Conservation (phyloP, 495 filamentous ascomycete species). For the Aspergillus avenaceus region DNA sequence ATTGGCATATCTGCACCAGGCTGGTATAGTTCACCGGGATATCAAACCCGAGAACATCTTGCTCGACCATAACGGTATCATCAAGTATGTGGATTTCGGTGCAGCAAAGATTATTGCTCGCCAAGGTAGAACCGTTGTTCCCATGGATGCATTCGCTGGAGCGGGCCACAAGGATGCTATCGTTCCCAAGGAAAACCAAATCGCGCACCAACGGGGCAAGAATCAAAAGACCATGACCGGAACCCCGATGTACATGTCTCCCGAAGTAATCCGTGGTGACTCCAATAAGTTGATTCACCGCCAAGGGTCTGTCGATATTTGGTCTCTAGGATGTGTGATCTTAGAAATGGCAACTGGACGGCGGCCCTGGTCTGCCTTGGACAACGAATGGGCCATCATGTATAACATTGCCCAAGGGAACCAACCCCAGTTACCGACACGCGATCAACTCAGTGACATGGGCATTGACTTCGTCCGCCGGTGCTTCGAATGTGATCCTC, state of each 20-base stretch:
- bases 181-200: conserved; percentile 28
- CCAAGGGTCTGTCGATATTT: conserved; percentile 93
- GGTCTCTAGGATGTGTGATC: conserved; percentile 95
- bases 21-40: conserved; percentile 87
- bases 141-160: conserved; percentile 50
- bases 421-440: conserved; percentile 72
- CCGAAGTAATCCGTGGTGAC: conserved; percentile 91
- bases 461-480: conserved; percentile 85
- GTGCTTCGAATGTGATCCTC: conserved; percentile 85
- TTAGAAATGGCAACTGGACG: conserved; percentile 96
- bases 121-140: conserved; percentile 80
- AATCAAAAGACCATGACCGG: conserved; percentile 91
- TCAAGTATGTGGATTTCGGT: conserved; percentile 99
- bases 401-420: conserved; percentile 99
- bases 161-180: conserved; percentile 26
- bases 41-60: conserved; percentile 99
- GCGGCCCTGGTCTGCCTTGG: conserved; percentile 92
- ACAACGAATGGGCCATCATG: conserved; percentile 99
- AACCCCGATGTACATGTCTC: conserved; percentile 99
- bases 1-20: conserved; percentile 88
- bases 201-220: conserved; percentile 41
- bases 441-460: conserved; percentile 76
- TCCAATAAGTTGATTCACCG: conserved; percentile 46
- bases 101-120: conserved; percentile 96
- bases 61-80: conserved; percentile 94